Conservation (phyloP, 495 filamentous ascomycete species). For the Penicillium crystallinum region DNA sequence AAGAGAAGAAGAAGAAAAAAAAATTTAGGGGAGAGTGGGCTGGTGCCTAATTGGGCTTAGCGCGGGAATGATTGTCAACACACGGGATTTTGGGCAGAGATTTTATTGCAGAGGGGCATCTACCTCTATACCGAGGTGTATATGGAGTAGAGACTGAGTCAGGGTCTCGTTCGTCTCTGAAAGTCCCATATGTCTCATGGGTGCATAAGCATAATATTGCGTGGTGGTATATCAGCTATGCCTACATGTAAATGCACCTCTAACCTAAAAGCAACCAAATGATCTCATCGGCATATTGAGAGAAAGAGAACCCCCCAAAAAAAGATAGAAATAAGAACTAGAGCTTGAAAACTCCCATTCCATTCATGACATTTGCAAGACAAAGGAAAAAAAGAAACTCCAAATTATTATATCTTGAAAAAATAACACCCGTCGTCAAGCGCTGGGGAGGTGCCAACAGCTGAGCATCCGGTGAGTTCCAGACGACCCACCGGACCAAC, state of each 20-base stretch:
- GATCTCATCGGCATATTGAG: background rate
- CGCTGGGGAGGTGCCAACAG: background rate
- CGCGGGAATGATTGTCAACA: conserved; percentile 5
- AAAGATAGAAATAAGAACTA: background rate
- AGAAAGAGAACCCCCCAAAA: background rate
- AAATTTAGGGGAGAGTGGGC: conserved; percentile 16
- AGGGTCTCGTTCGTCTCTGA: too few species aligned
- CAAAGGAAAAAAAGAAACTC: background rate
- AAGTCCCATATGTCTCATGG: too few species aligned
- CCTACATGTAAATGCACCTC: too few species aligned
- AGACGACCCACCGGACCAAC: conserved; percentile 6
- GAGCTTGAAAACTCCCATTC: background rate
- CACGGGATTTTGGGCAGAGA: conserved; percentile 2
- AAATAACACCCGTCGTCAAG: background rate
- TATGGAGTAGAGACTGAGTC: too few species aligned
- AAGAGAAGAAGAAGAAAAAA: conserved; percentile 22
- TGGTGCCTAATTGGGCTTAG: conserved; percentile 16
- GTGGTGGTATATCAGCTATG: too few species aligned
- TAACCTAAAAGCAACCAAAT: background rate
- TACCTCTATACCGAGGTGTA: too few species aligned
- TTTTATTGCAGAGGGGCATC: too few species aligned
- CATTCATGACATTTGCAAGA: background rate
- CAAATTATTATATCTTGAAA: background rate
- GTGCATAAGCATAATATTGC: too few species aligned
- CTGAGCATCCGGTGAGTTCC: background rate